Evolutionary conservation across 495 filamentous ascomycete species (phyloP).

Genomic region (Hypoxylon rickii): DNA sequence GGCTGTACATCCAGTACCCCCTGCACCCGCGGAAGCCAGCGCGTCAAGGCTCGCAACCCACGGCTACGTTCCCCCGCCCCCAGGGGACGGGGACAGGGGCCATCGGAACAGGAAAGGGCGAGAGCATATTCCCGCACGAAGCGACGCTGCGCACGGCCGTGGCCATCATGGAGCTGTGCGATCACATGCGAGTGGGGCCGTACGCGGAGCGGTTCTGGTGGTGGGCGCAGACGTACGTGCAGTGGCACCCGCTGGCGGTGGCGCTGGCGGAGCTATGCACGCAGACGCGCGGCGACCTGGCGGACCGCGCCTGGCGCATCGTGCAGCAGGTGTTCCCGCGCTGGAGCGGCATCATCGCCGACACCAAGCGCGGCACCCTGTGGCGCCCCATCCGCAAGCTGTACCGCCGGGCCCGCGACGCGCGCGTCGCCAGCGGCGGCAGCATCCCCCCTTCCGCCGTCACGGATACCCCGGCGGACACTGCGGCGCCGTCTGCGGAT

Average conservation of each 20-base stretch:
- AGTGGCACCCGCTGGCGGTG: conserved; percentile 75
- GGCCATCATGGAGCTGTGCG: conserved; percentile 39
- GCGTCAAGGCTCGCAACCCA: not conserved
- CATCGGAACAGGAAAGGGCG: no score
- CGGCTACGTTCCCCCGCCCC: not conserved
- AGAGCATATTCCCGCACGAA: conserved; percentile 25
- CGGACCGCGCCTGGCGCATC: conserved; percentile 62
- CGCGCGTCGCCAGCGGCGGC: not conserved
- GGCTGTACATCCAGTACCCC: conserved; percentile 67
- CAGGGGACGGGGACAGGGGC: not conserved
- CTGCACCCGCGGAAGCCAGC: conserved; percentile 42
- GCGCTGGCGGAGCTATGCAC: conserved; percentile 72
- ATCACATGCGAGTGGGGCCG: conserved; percentile 22
- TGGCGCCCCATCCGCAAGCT: conserved; percentile 73
- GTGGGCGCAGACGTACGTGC: conserved; percentile 64
- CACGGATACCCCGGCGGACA: not conserved
- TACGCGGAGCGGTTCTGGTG: conserved; percentile 33
- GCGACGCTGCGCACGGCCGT: conserved; percentile 42
- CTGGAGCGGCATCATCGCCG: conserved; percentile 56
- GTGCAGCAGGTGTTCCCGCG: conserved; percentile 61
- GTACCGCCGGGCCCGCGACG: conserved; percentile 64
- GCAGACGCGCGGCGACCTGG: conserved; percentile 59
- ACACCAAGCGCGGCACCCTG: conserved; percentile 60
- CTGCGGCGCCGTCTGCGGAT: not conserved
- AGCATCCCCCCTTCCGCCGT: not conserved